Evolutionary conservation across 208 protist genomes (phyloP).

Genomic region (Acanthamoeba divionensis): DNA sequence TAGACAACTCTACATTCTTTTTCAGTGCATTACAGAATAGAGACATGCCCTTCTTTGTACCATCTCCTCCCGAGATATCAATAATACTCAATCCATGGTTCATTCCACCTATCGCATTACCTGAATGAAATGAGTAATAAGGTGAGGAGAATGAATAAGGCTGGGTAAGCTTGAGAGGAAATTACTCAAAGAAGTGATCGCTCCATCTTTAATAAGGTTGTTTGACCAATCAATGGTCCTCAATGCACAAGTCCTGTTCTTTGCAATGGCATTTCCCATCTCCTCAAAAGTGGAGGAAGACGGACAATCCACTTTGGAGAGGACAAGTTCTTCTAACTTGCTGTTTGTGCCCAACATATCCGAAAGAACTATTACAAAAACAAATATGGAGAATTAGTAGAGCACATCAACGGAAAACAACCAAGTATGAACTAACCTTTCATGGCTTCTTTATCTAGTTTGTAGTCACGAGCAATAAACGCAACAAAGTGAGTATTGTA

Average conservation of each 20-base stretch:
- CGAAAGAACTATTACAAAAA: background rate
- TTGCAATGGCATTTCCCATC: conserved; percentile 6
- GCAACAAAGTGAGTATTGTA: conserved; percentile 63
- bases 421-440: background rate
- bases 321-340: conserved; percentile 43
- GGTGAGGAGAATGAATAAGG: background rate
- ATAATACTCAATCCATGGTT: background rate
- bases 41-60: conserved; percentile 33
- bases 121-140: background rate
- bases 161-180: background rate
- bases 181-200: background rate
- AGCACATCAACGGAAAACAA: background rate
- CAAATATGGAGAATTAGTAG: too few species aligned
- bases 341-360: conserved; percentile 29
- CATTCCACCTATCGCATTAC: background rate
- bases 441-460: conserved; percentile 47
- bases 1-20: conserved; percentile 67
- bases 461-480: conserved; percentile 60
- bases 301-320: background rate
- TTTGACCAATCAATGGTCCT: conserved; percentile 46
- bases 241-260: conserved; percentile 18
- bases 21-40: conserved; percentile 59
- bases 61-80: background rate
- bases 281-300: conserved; percentile 43
- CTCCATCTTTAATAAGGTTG: background rate